A percentile compares a stretch with the other conserved stretches of the same genome.
Evolutionary conservation across 2,329 filamentous ascomycete species (phyloP).

Genomic region (Dactylonectria macrodidyma): DNA sequence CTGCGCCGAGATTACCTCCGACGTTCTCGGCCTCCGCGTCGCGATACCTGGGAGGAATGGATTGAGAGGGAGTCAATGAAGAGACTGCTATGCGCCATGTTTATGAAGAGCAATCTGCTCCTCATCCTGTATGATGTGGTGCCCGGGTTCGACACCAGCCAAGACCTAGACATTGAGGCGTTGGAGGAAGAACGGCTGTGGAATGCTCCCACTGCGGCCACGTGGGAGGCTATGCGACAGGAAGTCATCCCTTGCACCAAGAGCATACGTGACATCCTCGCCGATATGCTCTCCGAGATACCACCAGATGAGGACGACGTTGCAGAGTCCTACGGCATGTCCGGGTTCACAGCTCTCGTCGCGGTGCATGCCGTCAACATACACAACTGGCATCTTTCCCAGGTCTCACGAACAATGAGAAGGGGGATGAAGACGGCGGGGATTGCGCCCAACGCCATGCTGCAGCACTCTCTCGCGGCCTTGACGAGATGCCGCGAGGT

Average conservation of each 20-base stretch:
- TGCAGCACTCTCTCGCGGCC: background rate
- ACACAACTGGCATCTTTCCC: slow-evolving; percentile 3
- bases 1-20: slow-evolving; percentile 4
- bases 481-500: slow-evolving; percentile 4
- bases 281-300: background rate
- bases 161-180: slow-evolving; percentile 2
- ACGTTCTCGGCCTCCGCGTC: background rate
- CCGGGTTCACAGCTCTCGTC: slow-evolving; percentile 1
- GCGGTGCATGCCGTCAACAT: background rate
- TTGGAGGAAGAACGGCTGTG: slow-evolving; percentile 6
- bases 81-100: background rate
- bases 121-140: slow-evolving; percentile 1
- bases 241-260: background rate
- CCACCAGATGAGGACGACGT: background rate
- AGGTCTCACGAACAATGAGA: background rate
- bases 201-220: background rate
- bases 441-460: background rate
- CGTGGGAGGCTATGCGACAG: slow-evolving; percentile 1
- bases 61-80: slow-evolving; percentile 4
- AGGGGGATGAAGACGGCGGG: slow-evolving; percentile 3
- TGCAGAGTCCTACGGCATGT: background rate
- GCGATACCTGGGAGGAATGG: slow-evolving; percentile 7
- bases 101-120: background rate
- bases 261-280: slow-evolving; percentile 2
- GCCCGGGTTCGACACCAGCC: slow-evolving; percentile 1